Conservation (phyloP, 176 grass and related monocot species). For the Oryza rufipogon region DNA sequence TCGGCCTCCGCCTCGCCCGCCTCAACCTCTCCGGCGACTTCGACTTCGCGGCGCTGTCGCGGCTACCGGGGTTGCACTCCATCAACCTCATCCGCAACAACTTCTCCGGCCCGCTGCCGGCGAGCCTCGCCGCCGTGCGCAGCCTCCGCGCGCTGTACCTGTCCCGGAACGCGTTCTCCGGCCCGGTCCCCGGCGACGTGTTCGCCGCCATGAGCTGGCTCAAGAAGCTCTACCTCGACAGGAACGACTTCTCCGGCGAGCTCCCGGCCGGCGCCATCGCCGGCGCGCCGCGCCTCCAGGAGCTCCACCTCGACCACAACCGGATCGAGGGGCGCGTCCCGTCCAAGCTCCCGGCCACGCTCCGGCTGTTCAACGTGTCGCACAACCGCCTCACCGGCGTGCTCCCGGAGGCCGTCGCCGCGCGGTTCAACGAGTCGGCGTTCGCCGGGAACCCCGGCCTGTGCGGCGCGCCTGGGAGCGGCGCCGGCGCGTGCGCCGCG, state of each 20-base stretch:
- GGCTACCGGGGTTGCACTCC: constrained; percentile 53
- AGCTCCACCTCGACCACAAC: constrained; percentile 77
- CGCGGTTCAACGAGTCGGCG: constrained; percentile 47
- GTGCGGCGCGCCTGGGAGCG: constrained; percentile 41
- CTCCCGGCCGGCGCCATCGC: constrained; percentile 56
- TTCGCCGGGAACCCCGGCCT: constrained; percentile 65
- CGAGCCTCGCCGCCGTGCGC: constrained; percentile 38
- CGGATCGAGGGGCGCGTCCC: constrained; percentile 59
- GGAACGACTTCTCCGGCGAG: constrained; percentile 57
- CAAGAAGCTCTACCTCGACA: constrained; percentile 86
- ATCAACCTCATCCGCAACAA: constrained; percentile 61
- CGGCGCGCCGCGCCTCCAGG: constrained; percentile 46
- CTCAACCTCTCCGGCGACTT: constrained; percentile 64
- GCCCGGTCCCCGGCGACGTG: constrained; percentile 47
- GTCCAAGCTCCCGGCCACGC: constrained; percentile 32
- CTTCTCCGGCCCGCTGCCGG: constrained; percentile 57
- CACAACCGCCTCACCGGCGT: constrained; percentile 62
- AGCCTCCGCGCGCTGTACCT: constrained; percentile 64
- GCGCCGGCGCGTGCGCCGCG: constrained; percentile 16
- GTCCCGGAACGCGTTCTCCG: constrained; percentile 67
- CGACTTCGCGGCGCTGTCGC: constrained; percentile 54
- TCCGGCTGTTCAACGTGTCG: constrained; percentile 70
- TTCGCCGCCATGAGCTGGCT: constrained; percentile 60
- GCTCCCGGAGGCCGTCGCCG: constrained; percentile 40
- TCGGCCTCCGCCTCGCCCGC: constrained; percentile 50